Base-by-base conservation (phyloP, 2,329 filamentous ascomycete species). In the Fusarium burgessii region DNA sequence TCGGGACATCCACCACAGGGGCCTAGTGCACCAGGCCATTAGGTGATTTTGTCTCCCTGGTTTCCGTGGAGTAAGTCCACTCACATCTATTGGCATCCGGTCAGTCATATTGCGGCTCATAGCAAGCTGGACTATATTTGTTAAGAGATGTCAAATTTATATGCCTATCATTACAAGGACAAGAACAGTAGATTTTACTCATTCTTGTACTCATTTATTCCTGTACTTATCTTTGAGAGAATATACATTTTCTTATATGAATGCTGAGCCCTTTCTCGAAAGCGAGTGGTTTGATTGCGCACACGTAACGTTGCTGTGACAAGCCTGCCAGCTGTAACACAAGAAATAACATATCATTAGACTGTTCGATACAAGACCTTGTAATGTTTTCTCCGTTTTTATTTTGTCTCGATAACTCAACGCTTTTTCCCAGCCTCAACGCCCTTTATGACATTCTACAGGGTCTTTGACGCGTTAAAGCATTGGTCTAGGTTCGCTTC, bases 1-100 rank as follows among this genome's bases (percentile, higher is more conserved):
- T 47, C 58, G 32, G 65, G 43, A 25, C 46, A 42, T 36, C 57
- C 68, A 15, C 62, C 54, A n/a, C 65, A 68, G 17, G 70, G 65
- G 6, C 58, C 61, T 27, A 42, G 47, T 14, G 36, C 57, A 58
- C 43, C 54, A 29, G 55, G 65, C 32, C 43, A 47, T 18, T 54
- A 58, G 15, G 12, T 17, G 23, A 13, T 55, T 42, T 33, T 20
- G 17, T 32, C 17, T 18, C 45, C 51, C 42, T 43, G 23, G 29
- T 43, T 23, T 29, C 20, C 27, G 33, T 27, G 23, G 23, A 27
- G 14, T 23, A 23, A 23, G 23, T 23, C 23, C 23, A 23, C 23
- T 23, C 23, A 23, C 23, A 23, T 23, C 23, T 23, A 23, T 51
- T 29, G 33, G 35, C 43, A n/a, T 38, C 15, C 18, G 33, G 25